Evolutionary conservation across 768 basidiomycete genomes (phyloP), one percentile per base, ranked within the genome.

Genomic region (Calocera cornea): DNA sequence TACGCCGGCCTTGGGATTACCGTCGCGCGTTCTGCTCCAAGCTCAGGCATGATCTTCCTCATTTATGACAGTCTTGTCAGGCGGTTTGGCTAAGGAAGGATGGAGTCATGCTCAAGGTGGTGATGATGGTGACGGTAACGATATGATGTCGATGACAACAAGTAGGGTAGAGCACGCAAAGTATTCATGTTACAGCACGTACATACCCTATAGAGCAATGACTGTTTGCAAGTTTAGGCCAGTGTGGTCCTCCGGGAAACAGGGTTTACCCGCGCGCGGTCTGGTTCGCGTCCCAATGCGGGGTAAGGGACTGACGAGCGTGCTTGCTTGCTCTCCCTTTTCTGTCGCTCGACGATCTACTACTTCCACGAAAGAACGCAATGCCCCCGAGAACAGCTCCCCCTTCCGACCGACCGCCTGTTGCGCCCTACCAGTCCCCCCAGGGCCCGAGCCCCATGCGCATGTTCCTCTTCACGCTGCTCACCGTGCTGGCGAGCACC

Each of bases 1-100:
- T 98, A 98, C 77, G 89, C 91, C 29, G 95, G 95, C 0, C 93
- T 90, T 74, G 94, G 93, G 12, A 86, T 97, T 74, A 98, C 95
- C 0, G 87, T 92, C 19, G 83, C 86, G 47, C 80, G 93, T 67
- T 86, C 88, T 7, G 86, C 94, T 66, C 93, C 93, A 10, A 92
- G 90, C 74, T 92, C 89, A 74, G 95, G 90, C 3, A 82, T 97
- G 67, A 93, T 98, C 66, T 98, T 97, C 75, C 78, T 92, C 71
- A 90, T 97, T 65, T 97, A 94, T 72, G 92, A 95, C 73, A 88
- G 86, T 34, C 78, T 95, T 72, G 82, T 77, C 70, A 78, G 76
- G 67, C 75, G 76, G 36, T 86, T 87, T 77, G 80, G 83, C 34
- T 79, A 74, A 34, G 2, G 54, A 14, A 5, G 36, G 5, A 5